A percentile compares a stretch with the other conserved stretches of the same genome.
These are phyloP conservation scores for Curvularia hawaiiensis DNA, from an alignment of 2,329 filamentous ascomycete species.

Conservation along the genomic window DNA sequence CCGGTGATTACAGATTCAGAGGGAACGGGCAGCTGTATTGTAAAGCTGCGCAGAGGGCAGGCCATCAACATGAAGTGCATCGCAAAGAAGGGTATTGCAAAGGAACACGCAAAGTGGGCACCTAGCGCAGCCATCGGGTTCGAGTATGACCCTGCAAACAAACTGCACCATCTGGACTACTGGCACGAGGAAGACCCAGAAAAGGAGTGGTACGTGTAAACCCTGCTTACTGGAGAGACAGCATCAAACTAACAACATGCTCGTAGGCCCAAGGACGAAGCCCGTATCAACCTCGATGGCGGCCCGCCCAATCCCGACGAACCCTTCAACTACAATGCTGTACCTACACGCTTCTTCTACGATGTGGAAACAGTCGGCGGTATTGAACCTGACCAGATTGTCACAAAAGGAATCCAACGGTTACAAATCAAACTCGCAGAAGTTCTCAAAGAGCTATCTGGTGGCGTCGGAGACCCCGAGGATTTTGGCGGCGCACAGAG, in stretches of 20 bases:
- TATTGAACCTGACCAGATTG: conserved; percentile 86
- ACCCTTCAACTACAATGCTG: conserved; percentile 87
- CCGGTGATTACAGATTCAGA: conserved; percentile 86
- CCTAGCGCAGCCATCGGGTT: conserved; percentile 92
- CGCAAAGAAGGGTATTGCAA: conserved; percentile 97
- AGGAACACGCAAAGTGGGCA: conserved; percentile 98
- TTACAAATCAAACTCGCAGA: conserved; percentile 88
- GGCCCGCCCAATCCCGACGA: conserved; percentile 79
- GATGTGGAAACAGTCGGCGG: conserved; percentile 90
- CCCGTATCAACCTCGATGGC: conserved; percentile 76
- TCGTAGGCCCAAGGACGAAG: conserved; percentile 77
- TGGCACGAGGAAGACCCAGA: conserved; percentile 92
- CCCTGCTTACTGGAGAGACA: neutral
- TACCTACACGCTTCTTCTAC: conserved; percentile 86
- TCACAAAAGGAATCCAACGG: conserved; percentile 85
- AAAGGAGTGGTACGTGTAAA: conserved; percentile 75
- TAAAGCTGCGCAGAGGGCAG: conserved; percentile 87
- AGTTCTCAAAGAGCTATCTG: conserved; percentile 70
- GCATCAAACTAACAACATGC: conserved; percentile 1
- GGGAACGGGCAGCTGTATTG: conserved; percentile 81
- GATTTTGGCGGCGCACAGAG: conserved; percentile 69
- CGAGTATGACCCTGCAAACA: conserved; percentile 98
- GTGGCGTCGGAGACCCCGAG: conserved; percentile 57
- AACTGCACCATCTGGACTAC: conserved; percentile 86
- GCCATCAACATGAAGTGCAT: conserved; percentile 90